Evolutionary conservation across 768 basidiomycete genomes (phyloP), one percentile per base, ranked within the genome.

Genomic region (Guyanaporus albipodus): DNA sequence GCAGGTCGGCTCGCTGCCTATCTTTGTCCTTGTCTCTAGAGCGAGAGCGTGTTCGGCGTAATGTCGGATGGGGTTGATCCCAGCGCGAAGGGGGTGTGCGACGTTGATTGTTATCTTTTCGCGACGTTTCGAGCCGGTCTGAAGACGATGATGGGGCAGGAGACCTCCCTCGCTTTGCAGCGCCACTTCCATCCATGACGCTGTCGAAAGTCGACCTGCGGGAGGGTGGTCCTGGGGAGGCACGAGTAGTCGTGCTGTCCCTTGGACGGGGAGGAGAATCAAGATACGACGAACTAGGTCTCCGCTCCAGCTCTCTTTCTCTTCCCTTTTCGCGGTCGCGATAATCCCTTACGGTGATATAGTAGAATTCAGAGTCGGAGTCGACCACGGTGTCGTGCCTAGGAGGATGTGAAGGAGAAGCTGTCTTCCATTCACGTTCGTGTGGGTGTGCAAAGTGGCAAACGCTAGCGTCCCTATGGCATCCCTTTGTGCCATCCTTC

Each of bases 401-500:
- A 10, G 66, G 67, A 28, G 66, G 66, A 22, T 23, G 8, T 37
- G 66, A 67, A 38, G 48, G 22, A 4, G 42, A 39, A 1, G 71
- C 70, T n/a, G 39, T 29, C 41, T 43, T 35, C 71, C 71, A 72
- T 14, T 51, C 51, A 2, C 63, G 61, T 23, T 69, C 62, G 43
- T 54, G 53, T 6, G 70, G 70, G 22, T 67, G 66, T 12, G 40
- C 67, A 24, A 66, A 67, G 32, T n/a, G 38, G 40, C 65, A 67
- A n/a, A 18, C 48, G 32, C 41, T 53, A 34, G 50, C 58, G 34
- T 52, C 51, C 26, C 55, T 55, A 9, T 0, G 11, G 34, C 65
- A 67, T 2, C 65, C 65, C 38, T 10, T 50, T 7, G 43, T 47
- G 3, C 62, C 58, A 15, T 55, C 45, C 38, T 6, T 62, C 32